Evolutionary conservation across 2,329 filamentous ascomycete genomes (phyloP).

Genomic region (Chrysosporium keratinophilum): DNA sequence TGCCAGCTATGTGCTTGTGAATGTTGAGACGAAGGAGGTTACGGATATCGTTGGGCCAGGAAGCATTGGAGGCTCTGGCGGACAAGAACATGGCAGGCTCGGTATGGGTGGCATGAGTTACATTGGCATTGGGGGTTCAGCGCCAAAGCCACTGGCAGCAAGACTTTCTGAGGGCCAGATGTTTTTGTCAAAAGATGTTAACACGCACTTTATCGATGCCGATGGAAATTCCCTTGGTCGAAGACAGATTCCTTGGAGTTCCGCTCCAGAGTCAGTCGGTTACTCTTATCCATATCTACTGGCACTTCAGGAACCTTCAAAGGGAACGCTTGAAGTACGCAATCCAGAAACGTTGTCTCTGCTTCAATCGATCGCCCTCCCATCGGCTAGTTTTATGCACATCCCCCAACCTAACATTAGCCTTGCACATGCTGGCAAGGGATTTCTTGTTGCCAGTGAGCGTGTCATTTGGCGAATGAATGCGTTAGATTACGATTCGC

Average conservation of each 20-base stretch:
- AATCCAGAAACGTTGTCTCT: conserved; percentile 88
- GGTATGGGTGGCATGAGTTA: conserved; percentile 89
- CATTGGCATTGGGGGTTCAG: conserved; percentile 85
- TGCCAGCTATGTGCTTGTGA: conserved; percentile 78
- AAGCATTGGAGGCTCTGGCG: conserved; percentile 54
- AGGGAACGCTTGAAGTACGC: conserved; percentile 76
- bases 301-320: conserved; percentile 69
- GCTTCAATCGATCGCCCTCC: conserved; percentile 72
- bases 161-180: conserved; percentile 74
- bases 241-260: conserved; percentile 82
- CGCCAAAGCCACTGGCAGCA: conserved; percentile 79
- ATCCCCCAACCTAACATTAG: conserved; percentile 89
- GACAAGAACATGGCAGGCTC: conserved; percentile 61
- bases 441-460: conserved; percentile 87
- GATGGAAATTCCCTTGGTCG: conserved; percentile 72
- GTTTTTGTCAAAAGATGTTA: conserved; percentile 93
- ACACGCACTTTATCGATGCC: conserved; percentile 81
- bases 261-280: conserved; percentile 78
- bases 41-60: conserved; percentile 72
- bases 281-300: conserved; percentile 96
- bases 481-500: conserved; percentile 79
- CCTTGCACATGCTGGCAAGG: conserved; percentile 90
- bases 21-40: conserved; percentile 63
- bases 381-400: conserved; percentile 73
- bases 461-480: conserved; percentile 93